Evolutionary conservation across 768 basidiomycete genomes (phyloP).

Genomic region (Mycena maculata): DNA sequence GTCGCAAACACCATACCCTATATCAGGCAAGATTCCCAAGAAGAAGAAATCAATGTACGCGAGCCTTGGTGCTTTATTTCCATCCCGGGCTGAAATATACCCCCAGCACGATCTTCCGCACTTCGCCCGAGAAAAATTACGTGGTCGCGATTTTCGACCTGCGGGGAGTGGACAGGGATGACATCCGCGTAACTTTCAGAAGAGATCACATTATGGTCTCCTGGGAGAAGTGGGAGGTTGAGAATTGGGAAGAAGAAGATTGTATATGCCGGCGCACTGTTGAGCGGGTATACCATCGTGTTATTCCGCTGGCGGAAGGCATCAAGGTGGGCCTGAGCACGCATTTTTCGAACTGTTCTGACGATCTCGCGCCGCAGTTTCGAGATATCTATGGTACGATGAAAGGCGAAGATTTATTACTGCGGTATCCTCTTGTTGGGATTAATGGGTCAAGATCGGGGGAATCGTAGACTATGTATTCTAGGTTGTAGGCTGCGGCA

Average conservation of each 20-base stretch:
- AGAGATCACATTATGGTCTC: conserved; percentile 55
- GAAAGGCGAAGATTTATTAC: conserved; percentile 54
- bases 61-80: neutral
- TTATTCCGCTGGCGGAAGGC: conserved; percentile 62
- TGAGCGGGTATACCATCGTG: conserved; percentile 60
- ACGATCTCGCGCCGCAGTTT: conserved; percentile 47
- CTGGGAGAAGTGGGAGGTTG: conserved; percentile 57
- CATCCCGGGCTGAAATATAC: conserved; percentile 14
- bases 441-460: conserved; percentile 22
- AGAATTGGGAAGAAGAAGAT: conserved; percentile 55
- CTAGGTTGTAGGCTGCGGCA: conserved; percentile 19
- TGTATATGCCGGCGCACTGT: conserved; percentile 58
- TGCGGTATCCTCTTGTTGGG: conserved; percentile 55
- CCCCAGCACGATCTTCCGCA: conserved; percentile 56
- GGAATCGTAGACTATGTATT: conserved; percentile 15
- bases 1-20: conserved; percentile 24
- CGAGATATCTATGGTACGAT: conserved; percentile 60
- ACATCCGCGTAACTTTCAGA: conserved; percentile 64
- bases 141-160: conserved; percentile 63
- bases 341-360: conserved; percentile 1
- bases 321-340: conserved; percentile 51
- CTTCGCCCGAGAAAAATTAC: conserved; percentile 60
- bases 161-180: conserved; percentile 60
- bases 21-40: conserved; percentile 44
- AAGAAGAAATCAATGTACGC: conserved; percentile 59